Evolutionary conservation across 2,329 filamentous ascomycete genomes (phyloP).

Genomic region (Talaromyces sp.): DNA sequence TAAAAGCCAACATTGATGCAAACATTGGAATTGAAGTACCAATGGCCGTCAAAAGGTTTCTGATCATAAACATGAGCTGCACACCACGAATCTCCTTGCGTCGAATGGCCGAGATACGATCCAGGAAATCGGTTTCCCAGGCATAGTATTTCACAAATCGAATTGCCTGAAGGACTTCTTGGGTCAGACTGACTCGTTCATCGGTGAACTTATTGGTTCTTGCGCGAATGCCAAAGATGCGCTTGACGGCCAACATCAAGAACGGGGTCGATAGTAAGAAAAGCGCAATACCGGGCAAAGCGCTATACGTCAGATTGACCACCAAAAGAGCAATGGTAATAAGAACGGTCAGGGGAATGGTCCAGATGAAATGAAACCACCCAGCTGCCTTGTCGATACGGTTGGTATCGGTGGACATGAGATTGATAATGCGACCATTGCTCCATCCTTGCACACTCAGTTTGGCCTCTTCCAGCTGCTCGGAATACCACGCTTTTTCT

Average conservation of each 20-base stretch:
- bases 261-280: constrained; percentile 73
- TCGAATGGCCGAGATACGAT: constrained; percentile 68
- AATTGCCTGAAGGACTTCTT: constrained; percentile 83
- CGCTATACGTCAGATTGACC: constrained; percentile 81
- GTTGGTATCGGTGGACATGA: constrained; percentile 92
- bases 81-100: constrained; percentile 72
- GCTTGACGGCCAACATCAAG: constrained; percentile 69
- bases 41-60: constrained; percentile 77
- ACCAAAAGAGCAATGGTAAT: constrained; percentile 73
- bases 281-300: constrained; percentile 76
- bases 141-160: constrained; percentile 94
- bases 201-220: constrained; percentile 88
- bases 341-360: constrained; percentile 69
- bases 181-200: constrained; percentile 79
- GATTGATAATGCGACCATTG: constrained; percentile 80
- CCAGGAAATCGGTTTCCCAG: constrained; percentile 82
- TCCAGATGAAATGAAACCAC: constrained; percentile 85
- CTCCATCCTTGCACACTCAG: constrained; percentile 67
- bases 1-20: constrained; percentile 87
- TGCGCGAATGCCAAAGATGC: constrained; percentile 69
- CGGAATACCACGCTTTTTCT: constrained; percentile 41
- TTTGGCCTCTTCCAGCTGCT: constrained; percentile 26
- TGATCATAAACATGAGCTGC: constrained; percentile 71
- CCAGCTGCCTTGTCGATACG: constrained; percentile 81
- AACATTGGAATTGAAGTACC: constrained; percentile 82